These are phyloP conservation scores for Cunninghamia lanceolata DNA, from an alignment of 75 land plant genomes.

Conservation along the genomic window DNA sequence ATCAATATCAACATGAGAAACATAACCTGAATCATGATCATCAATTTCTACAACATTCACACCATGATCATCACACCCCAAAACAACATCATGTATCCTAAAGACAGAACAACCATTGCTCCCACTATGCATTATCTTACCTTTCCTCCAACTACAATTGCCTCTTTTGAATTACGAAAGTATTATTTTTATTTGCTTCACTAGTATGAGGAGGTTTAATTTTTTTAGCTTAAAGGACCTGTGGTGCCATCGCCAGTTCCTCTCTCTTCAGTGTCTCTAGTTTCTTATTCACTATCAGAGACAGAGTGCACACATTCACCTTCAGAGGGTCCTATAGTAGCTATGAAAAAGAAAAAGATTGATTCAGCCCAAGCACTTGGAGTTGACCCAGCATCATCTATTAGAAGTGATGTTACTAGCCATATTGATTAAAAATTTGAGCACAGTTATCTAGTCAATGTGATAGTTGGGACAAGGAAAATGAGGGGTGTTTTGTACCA, in stretches of 20 bases:
- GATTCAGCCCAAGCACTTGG: conserved; percentile 1
- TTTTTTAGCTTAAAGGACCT: conserved; percentile 10
- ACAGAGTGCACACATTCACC: background rate
- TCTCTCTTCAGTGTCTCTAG: conserved; percentile 10
- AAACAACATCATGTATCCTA: no score
- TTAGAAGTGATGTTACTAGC: conserved; percentile 39
- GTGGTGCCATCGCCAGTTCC: conserved; percentile 13
- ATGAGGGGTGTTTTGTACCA: conserved; percentile 70
- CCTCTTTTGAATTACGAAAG: no score
- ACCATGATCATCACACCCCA: no score
- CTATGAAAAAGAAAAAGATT: conserved; percentile 6
- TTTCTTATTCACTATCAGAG: background rate
- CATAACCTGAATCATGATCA: no score
- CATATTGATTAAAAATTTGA: conserved; percentile 76
- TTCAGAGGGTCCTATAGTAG: background rate
- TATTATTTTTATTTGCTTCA: no score
- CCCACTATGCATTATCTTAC: no score
- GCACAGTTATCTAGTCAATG: conserved; percentile 72
- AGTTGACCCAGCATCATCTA: conserved; percentile 17
- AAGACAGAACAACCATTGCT: no score
- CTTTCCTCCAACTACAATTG: no score
- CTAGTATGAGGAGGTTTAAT: conserved; percentile 37
- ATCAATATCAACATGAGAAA: no score
- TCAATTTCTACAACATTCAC: no score
- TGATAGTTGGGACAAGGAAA: conserved; percentile 45